Conservation (phyloP, 1,284 basidiomycete species). For the Coniferiporia sulphurascens region DNA sequence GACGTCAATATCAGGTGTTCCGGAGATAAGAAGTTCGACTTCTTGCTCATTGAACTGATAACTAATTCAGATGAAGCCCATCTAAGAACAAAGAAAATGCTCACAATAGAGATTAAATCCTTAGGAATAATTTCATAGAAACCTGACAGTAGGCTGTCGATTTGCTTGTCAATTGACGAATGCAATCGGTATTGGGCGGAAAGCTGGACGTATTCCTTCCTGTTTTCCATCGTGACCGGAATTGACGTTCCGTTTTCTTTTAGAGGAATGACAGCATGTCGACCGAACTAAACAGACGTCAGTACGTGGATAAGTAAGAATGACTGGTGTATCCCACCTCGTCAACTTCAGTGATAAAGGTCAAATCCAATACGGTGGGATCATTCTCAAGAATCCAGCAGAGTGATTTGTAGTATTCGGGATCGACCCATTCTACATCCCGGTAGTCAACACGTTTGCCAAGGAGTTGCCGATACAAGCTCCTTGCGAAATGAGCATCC, state of each 20-base stretch:
- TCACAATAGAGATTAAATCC: conserved; percentile 73
- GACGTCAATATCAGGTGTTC: conserved; percentile 97
- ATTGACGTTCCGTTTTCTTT: conserved; percentile 80
- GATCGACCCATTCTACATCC: conserved; percentile 95
- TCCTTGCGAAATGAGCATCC: conserved; percentile 97
- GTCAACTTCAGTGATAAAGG: conserved; percentile 87
- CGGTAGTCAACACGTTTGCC: conserved; percentile 89
- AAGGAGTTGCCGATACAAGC: conserved; percentile 89
- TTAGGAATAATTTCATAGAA: conserved; percentile 97
- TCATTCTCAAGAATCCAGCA: conserved; percentile 92
- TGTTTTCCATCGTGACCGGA: conserved; percentile 93
- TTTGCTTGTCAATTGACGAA: conserved; percentile 95
- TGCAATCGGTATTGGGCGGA: conserved; percentile 90
- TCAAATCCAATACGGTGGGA: conserved; percentile 80
- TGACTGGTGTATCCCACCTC: conserved; percentile 52
- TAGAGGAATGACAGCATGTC: conserved; percentile 80
- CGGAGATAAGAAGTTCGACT: conserved; percentile 95
- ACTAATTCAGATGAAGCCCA: conserved; percentile 22
- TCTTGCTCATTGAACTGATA: conserved; percentile 94
- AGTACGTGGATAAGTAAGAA: conserved; percentile 4
- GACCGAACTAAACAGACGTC: conserved; percentile 64
- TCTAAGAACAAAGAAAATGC: conserved; percentile 26
- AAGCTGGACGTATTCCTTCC: conserved; percentile 92
- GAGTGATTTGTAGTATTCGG: conserved; percentile 92
- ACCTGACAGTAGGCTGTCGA: conserved; percentile 84